Evolutionary conservation across 345 rosid genomes (phyloP).

Genomic region (Eucalyptus polybractea): DNA sequence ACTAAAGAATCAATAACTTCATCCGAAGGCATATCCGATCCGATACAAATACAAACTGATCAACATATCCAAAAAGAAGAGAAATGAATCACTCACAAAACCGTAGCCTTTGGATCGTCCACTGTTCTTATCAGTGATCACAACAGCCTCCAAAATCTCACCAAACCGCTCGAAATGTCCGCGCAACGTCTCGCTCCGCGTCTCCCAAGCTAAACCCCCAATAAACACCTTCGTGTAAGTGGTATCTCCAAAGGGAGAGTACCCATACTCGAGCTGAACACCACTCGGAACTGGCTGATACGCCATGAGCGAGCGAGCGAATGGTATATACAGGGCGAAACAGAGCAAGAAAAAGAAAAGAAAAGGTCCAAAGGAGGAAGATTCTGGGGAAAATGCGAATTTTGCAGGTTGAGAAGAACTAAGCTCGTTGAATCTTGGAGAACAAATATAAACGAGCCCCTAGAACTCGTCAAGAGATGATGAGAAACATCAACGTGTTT

Average conservation of each 20-base stretch:
- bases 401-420: not conserved
- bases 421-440: not conserved
- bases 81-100: constrained; percentile 58
- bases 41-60: not conserved
- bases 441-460: not conserved
- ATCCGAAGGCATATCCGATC: not conserved
- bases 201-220: constrained; percentile 95
- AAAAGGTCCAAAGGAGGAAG: not conserved
- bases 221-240: constrained; percentile 78
- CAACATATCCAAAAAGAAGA: not conserved
- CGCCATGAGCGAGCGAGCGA: constrained; percentile 18
- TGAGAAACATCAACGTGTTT: not conserved
- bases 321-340: not conserved
- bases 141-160: constrained; percentile 92
- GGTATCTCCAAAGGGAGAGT: constrained; percentile 80
- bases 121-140: constrained; percentile 84
- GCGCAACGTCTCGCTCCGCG: constrained; percentile 76
- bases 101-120: constrained; percentile 99
- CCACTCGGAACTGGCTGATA: constrained; percentile 40
- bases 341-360: not conserved
- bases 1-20: not conserved
- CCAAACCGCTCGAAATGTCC: constrained; percentile 81
- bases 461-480: not conserved
- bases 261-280: constrained; percentile 26
- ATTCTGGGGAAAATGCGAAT: not conserved